Base-by-base conservation (phyloP, 2,329 filamentous ascomycete genomes). In the Fusarium torreyae region DNA sequence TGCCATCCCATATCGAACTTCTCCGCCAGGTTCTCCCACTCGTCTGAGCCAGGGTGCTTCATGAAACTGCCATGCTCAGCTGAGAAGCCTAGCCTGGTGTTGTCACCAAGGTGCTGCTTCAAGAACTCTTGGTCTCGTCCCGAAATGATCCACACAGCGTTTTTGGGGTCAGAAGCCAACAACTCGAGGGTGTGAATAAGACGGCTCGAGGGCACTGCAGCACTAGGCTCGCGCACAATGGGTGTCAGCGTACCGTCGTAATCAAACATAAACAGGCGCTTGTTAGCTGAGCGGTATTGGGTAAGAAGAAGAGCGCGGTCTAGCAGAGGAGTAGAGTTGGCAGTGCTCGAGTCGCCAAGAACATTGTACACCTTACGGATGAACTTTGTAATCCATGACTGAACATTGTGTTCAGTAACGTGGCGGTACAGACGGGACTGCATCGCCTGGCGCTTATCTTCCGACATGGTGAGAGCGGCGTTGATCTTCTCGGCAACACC, bases 51-150 rank as follows among this genome's bases (percentile, higher is more conserved):
- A 7, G 96, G 96, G 69, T 93, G 86, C 64, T 93, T 90, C 81
- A 98, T 94, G 79, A 98, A 99, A 76, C 94, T 97, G 53, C 96
- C 96, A 77, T 99, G 96, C 82, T 99, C 96, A 2, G 96, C 96
- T 74, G 94, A 97, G 76, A 99, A 91, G n/a, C 96, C 96, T 14
- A 99, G 85, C 76, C 92, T 90, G 2, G 89, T 79, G 70, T 98
- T 97, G 80, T 97, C 92, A n/a, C 95, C 96, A 78, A 98, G 90
- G 83, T 95, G 94, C 71, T 97, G 91, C 70, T 92, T 89, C 62
- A 99, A 82, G 81, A 99, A 99, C 9, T 91, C 91, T 77, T 97
- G 94, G 75, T 98, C 95, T 69, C 96, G 90, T 13, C 96, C 96
- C 54, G 93, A 97, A 75, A 99, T 98, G 77, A 99, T 97, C 96